Conservation (phyloP, 2,329 filamentous ascomycete genomes). For the Hymenoscyphus fraxineus region DNA sequence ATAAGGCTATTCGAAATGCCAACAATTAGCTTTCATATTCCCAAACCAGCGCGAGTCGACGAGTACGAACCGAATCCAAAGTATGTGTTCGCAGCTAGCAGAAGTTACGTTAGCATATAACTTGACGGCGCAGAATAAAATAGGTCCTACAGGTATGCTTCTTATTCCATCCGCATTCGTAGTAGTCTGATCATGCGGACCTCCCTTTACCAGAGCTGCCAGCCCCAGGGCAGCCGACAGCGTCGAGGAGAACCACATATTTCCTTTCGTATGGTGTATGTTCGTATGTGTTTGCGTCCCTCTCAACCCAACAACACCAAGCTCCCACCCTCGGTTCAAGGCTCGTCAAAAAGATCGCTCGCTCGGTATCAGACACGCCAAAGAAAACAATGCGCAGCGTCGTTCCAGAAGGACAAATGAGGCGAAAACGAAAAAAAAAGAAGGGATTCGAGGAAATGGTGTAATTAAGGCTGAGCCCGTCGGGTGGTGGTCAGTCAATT, state of each 20-base stretch:
- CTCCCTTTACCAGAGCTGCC: conserved; percentile 32
- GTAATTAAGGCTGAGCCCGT: background rate
- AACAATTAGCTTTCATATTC: conserved; percentile 1
- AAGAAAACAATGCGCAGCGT: conserved; percentile 11
- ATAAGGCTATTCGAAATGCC: conserved; percentile 67
- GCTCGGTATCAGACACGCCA: too few species aligned
- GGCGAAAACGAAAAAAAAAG: background rate
- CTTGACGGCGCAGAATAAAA: background rate
- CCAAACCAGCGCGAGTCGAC: background rate
- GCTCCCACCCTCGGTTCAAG: background rate
- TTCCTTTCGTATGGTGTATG: conserved; percentile 12
- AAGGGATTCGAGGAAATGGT: background rate
- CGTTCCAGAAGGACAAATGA: background rate
- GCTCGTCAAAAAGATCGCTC: background rate
- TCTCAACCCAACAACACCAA: background rate
- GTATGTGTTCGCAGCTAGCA: conserved; percentile 80
- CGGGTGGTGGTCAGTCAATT: conserved; percentile 1
- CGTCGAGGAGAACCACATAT: conserved; percentile 31
- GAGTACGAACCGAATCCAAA: conserved; percentile 65
- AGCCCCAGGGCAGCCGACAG: conserved; percentile 32
- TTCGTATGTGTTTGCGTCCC: background rate
- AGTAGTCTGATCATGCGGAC: conserved; percentile 35
- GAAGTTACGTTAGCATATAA: conserved; percentile 23
- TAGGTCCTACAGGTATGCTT: conserved; percentile 57
- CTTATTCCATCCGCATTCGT: conserved; percentile 48